Evolutionary conservation across 352 stramenopile genomes (phyloP).

Genomic region (Pythium phragmiticola): DNA sequence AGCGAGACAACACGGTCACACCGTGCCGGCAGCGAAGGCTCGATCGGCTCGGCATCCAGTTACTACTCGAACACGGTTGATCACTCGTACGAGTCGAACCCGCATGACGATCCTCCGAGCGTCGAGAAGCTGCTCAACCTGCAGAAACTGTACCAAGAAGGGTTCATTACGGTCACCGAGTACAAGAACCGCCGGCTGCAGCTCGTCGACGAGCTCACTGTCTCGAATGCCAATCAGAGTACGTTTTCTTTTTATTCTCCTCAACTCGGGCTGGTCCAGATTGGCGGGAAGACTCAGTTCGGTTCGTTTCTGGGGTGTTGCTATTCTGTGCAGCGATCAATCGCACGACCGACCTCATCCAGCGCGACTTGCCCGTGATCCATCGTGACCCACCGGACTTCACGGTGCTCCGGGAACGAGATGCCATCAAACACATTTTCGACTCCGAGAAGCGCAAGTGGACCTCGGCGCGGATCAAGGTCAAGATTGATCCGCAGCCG

Average conservation of each 20-base stretch:
- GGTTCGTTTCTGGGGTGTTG: slow-evolving; percentile 4
- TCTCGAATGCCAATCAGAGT: slow-evolving; percentile 49
- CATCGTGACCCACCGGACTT: slow-evolving; percentile 71
- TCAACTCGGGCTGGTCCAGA: not conserved
- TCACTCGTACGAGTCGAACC: slow-evolving; percentile 17
- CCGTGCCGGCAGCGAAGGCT: slow-evolving; percentile 18
- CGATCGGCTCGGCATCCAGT: slow-evolving; percentile 15
- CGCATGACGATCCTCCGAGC: slow-evolving; percentile 36
- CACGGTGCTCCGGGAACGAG: slow-evolving; percentile 47
- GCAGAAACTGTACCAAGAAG: slow-evolving; percentile 73
- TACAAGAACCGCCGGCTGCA: slow-evolving; percentile 70
- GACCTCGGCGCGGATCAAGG: slow-evolving; percentile 66
- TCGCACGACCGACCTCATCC: slow-evolving; percentile 59
- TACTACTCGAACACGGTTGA: slow-evolving; percentile 18
- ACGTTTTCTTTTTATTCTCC: slow-evolving; percentile 18
- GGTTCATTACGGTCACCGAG: slow-evolving; percentile 80
- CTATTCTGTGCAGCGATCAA: slow-evolving; percentile 45
- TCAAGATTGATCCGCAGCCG: slow-evolving; percentile 69
- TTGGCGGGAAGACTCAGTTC: not conserved
- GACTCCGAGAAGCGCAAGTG: slow-evolving; percentile 73
- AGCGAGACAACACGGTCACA: not conserved
- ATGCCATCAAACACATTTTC: slow-evolving; percentile 81
- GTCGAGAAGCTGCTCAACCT: slow-evolving; percentile 68
- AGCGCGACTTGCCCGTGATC: slow-evolving; percentile 50
- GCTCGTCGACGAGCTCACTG: slow-evolving; percentile 57